Evolutionary conservation across 2,329 filamentous ascomycete genomes (phyloP).

Genomic region (Colletotrichum scovillei): DNA sequence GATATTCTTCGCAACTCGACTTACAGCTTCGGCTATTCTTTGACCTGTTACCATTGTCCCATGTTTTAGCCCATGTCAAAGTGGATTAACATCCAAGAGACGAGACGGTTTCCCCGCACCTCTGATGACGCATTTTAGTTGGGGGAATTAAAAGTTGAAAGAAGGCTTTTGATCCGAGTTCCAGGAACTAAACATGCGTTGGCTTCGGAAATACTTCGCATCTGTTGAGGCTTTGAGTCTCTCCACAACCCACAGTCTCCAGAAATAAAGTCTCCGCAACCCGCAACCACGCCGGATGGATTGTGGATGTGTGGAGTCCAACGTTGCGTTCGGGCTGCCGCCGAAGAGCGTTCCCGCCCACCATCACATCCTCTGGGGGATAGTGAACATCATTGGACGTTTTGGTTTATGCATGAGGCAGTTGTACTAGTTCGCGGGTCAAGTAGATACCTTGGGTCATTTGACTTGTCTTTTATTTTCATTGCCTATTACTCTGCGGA

Average conservation of each 20-base stretch:
- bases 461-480: neutral
- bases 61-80: too few species aligned
- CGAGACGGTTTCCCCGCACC: neutral
- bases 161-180: neutral
- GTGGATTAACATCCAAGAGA: too few species aligned
- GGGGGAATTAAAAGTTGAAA: neutral
- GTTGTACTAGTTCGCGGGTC: neutral
- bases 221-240: neutral
- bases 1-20: conserved; percentile 20
- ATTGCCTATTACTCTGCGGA: conserved; percentile 13
- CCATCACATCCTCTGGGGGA: neutral
- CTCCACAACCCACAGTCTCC: conserved; percentile 18
- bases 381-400: neutral
- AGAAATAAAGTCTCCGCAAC: conserved; percentile 13
- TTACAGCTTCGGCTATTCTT: neutral
- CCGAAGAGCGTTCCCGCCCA: neutral
- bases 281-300: neutral
- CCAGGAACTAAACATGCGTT: neutral
- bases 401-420: neutral
- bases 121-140: neutral
- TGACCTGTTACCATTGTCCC: too few species aligned
- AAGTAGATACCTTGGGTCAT: neutral
- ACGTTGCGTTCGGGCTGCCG: neutral
- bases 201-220: conserved; percentile 31
- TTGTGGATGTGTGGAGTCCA: conserved; percentile 28